Percentiles rank a stretch among this genome's conserved stretches.
phyloP scores from a whole-genome alignment of 2,329 filamentous ascomycete genomes.

The Colletotrichum viniferum region DNA sequence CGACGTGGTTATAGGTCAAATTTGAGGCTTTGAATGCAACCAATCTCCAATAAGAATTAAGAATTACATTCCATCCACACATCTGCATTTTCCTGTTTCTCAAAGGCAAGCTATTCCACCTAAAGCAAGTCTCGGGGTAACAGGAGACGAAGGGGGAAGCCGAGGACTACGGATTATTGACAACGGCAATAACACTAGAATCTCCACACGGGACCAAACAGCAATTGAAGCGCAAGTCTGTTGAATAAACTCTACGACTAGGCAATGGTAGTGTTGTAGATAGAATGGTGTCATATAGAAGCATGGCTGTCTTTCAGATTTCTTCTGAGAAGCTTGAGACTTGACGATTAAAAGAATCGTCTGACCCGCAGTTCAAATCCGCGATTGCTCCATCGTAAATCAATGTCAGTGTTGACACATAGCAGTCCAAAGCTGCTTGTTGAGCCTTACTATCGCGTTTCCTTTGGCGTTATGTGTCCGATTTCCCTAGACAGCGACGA shows the following conservation, averaged over 20 bases:
- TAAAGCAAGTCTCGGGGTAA: background rate
- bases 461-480: background rate
- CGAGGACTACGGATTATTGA: background rate
- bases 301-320: background rate
- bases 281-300: background rate
- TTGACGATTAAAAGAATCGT: background rate
- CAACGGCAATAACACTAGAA: background rate
- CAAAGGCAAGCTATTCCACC: background rate
- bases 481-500: background rate
- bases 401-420: background rate
- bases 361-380: background rate
- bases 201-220: background rate
- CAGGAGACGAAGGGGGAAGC: background rate
- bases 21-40: background rate
- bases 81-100: background rate
- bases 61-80: background rate
- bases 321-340: background rate
- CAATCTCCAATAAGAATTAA: background rate
- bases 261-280: background rate
- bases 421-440: background rate
- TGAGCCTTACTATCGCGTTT: background rate
- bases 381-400: background rate
- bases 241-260: background rate
- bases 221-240: background rate
- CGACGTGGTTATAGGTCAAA: background rate